Evolutionary conservation across 768 basidiomycete species (phyloP), one percentile per base, ranked within the genome.

Genomic region (Trametes cubensis): DNA sequence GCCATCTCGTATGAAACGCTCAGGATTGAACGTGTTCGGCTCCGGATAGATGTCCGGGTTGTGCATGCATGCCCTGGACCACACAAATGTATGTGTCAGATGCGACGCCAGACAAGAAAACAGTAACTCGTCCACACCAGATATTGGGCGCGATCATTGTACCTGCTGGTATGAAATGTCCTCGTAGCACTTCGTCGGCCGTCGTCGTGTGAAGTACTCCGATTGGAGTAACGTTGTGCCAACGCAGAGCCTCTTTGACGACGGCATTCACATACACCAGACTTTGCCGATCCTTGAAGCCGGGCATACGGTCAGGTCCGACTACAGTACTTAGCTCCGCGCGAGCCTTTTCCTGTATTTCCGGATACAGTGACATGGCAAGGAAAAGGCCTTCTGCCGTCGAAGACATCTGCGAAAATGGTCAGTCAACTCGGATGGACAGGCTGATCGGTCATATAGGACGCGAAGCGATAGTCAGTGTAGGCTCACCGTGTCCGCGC

Each of bases 11-110:
- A 66, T 41, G 61, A 66, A 99, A 56, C 97, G 88, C 69, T 97
- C 95, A 7, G 97, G 97, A 14, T 79, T 63, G 75, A 98, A 88
- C 45, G 74, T 71, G 30, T 95, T 90, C 11, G 95, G 96, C 40
- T 94, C 84, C 25, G 92, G 90, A 80, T 92, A 99, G 42, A 94
- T 83, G 40, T 80, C 78, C 23, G 89, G 83, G 75, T 98, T 96
- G 72, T 97, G 95, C 45, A 95, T 80, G 7, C 95, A 94, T 71
- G 60, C 52, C 63, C 62, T 62, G 30, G n/a, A 7, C n/a, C 8
- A 0, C n/a, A 11, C 34, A 13, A 21, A 7, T 55, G 2, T 18
- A n/a, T 30, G 25, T 25, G 28, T 13, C 11, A 41, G 10, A 40
- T 21, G 21, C 18, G n/a, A 25, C 42, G 21, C n/a, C n/a, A n/a